A percentile compares a stretch with the other conserved stretches of the same genome.
These are phyloP conservation scores for Caloboletus inedulis DNA, from an alignment of 1,284 basidiomycete genomes.

Conservation along the genomic window DNA sequence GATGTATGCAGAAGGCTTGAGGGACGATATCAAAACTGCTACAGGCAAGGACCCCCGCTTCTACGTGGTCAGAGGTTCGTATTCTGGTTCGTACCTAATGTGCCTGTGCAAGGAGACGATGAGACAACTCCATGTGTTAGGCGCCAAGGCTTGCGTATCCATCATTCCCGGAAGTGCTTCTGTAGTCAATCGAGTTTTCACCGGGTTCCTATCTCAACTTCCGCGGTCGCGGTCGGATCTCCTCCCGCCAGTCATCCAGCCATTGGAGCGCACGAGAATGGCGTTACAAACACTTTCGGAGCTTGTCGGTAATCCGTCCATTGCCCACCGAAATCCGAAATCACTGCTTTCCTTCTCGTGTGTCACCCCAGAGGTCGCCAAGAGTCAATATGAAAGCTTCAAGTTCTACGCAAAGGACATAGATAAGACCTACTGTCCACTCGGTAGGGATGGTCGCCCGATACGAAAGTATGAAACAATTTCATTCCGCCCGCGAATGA, in stretches of 20 bases:
- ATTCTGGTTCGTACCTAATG: slow-evolving; percentile 35
- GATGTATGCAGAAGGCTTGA: slow-evolving; percentile 55
- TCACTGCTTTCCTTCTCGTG: slow-evolving; percentile 70
- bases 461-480: slow-evolving; percentile 50
- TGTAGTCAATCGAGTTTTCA: slow-evolving; percentile 61
- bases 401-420: slow-evolving; percentile 46
- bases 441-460: slow-evolving; percentile 55
- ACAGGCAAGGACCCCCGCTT: slow-evolving; percentile 46
- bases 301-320: slow-evolving; percentile 45
- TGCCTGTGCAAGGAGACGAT: background rate
- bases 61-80: slow-evolving; percentile 62
- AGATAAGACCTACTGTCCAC: slow-evolving; percentile 52
- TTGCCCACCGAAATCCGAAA: slow-evolving; percentile 50
- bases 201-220: slow-evolving; percentile 57
- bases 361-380: slow-evolving; percentile 48
- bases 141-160: slow-evolving; percentile 26
- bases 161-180: slow-evolving; percentile 48
- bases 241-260: slow-evolving; percentile 31
- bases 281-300: slow-evolving; percentile 55
- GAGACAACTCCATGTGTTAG: slow-evolving; percentile 11
- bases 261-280: slow-evolving; percentile 46
- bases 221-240: slow-evolving; percentile 50
- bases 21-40: slow-evolving; percentile 47
- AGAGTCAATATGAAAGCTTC: slow-evolving; percentile 50
- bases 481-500: background rate